Base-by-base conservation (phyloP, 2,329 filamentous ascomycete genomes). In the Pseudogymnoascus sp. region DNA sequence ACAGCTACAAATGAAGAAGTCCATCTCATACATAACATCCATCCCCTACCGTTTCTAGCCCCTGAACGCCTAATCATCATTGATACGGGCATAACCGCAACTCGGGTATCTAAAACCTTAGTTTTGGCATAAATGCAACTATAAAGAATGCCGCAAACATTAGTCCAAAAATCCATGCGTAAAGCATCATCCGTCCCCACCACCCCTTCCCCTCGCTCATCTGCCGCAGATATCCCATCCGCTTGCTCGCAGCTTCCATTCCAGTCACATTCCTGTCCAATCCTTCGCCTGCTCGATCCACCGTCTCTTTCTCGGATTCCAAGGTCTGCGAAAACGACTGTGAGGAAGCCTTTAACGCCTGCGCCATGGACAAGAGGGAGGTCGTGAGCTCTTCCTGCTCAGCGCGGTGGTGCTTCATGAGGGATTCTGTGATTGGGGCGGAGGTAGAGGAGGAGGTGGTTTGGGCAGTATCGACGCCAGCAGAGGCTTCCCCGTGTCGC, bases 121-220 rank as follows among this genome's bases (percentile, higher is more conserved):
- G 75, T 79, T 97, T 97, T 0, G 93, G 93, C 72, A 91, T 78
- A 60, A 93, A 82, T 78, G 93, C 93, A 11, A 97, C 92, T 66
- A 97, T 75, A 72, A 95, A 69, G 36, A 96, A 78, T 16, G 91
- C 83, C 25, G 85, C 76, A n/a, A 95, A 69, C 87, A 91, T 93
- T 65, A 97, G 74, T 30, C 84, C 91, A 69, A 87, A 89, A 58
- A 97, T 92, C 82, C 90, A 89, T 39, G 80, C 88, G 78, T 94
- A 96, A 64, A 97, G 79, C 76, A 93, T 80, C 79, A 96, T 84
- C 60, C 92, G 79, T 5, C 89, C 92, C 85, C 84, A 91, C 89
- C 89, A 95, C 0, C 92, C 92, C 72, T 88, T 87, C 3, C 92
- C 92, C 77, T 97, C 93, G 14, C 88, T 91, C 86, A 96, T 91